Conservation (phyloP, 768 basidiomycete genomes). For the Rhodotorula babjevae region DNA sequence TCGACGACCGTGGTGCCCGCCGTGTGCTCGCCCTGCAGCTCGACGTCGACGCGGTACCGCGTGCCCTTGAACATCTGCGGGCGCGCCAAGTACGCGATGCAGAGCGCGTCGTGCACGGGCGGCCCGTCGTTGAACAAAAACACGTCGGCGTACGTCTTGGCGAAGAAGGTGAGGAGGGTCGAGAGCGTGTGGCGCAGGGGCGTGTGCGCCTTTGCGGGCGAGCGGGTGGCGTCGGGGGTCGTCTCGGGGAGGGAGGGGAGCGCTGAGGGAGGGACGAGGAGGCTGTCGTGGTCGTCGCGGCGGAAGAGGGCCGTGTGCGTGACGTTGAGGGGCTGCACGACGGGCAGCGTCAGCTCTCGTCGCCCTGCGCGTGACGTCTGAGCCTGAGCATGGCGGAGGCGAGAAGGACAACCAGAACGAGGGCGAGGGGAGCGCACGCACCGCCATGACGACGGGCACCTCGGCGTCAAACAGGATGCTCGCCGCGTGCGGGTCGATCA, state of each 20-base stretch:
- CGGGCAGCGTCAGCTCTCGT: too few relatives aligned
- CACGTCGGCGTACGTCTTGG: conserved; percentile 51
- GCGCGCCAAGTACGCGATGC: conserved; percentile 67
- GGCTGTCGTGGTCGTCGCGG: conserved; percentile 52
- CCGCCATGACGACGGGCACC: conserved; percentile 53
- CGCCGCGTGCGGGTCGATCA: conserved; percentile 62
- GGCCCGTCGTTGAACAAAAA: conserved; percentile 83
- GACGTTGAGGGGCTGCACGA: conserved; percentile 58
- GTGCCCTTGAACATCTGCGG: conserved; percentile 62
- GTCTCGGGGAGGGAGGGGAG: conserved; percentile 7
- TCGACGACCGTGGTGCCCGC: conserved; percentile 77
- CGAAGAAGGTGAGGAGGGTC: conserved; percentile 69
- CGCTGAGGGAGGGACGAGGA: conserved; percentile 51
- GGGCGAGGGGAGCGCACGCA: neutral
- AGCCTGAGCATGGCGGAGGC: too few relatives aligned
- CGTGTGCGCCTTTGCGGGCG: conserved; percentile 45
- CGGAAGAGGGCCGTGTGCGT: conserved; percentile 80
- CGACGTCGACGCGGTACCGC: conserved; percentile 78
- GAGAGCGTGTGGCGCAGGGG: conserved; percentile 68
- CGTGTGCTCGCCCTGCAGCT: conserved; percentile 62
- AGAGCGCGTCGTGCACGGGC: conserved; percentile 79
- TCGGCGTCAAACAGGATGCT: conserved; percentile 73
- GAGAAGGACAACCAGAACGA: too few relatives aligned
- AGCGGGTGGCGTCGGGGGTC: conserved; percentile 29
- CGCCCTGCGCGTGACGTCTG: too few relatives aligned